Base-by-base conservation (phyloP, 345 rosid genomes). In the Camelina laxa region DNA sequence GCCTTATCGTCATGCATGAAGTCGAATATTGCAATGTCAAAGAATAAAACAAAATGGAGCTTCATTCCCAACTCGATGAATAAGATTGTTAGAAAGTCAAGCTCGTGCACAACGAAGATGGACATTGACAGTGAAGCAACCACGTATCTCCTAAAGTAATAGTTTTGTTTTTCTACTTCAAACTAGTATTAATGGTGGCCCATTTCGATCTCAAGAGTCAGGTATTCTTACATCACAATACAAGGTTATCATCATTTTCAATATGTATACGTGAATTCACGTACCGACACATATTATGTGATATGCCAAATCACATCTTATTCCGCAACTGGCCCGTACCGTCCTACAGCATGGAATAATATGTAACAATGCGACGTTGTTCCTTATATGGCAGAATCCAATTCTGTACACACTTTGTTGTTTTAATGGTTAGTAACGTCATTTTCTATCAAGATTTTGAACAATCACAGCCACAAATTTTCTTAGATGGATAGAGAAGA, bases 261-360 rank as follows among this genome's bases (percentile, higher is more conserved):
- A 1, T 50, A 27, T 36, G 67, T 22, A 8, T 48, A 75, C 36
- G 17, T 75, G 45, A 58, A 7, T 58, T 60, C 27, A 75, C 56
- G 63, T 50, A 75, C 69, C 63, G 73, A 75, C 79, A 67, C 47
- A 67, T 60, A 47, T 59, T 30, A 64, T 38, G 24, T 59, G 41
- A 75, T 59, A 59, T 39, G 73, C 68, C 24, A 60, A 14, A 60
- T 49, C 62, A 67, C 62, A 67, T 67, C 38, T 50, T 19, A 39
- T 50, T 75, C 55, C 11, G 9, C 73, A 67, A 75, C 38, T 49
- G 1, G 55, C 27, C 73, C 79, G 79, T 75, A 75, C 79, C 10
- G 67, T 75, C 79, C 79, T 75, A 36, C 10, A 65, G 38, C 42
- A 65, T 57, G 60, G 66, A 74, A 66, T 74, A 74, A 74, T 36